Conservation (phyloP, 73 alveolate genomes). For the Symbiodinium pilosum region DNA sequence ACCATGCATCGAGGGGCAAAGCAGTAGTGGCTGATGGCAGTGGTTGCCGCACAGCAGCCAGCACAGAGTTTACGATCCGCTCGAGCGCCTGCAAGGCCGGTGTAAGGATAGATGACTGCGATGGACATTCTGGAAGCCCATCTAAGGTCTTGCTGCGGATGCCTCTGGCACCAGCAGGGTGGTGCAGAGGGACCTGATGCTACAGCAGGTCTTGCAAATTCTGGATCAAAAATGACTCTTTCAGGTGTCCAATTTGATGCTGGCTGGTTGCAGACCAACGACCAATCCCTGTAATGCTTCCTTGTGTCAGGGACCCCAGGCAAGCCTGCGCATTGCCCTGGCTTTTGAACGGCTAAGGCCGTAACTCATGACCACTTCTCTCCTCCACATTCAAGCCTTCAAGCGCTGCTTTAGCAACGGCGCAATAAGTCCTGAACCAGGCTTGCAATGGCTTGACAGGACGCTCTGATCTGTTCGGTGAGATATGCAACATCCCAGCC, state of each 20-base stretch:
- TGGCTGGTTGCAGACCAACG: no score
- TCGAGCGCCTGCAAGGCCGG: background rate
- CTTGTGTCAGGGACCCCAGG: no score
- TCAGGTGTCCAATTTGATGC: no score
- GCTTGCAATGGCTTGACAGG: no score
- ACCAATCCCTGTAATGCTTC: no score
- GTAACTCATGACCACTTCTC: background rate
- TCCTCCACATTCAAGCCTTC: background rate
- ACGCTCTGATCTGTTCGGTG: no score
- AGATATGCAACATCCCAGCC: background rate
- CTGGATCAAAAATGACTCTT: no score
- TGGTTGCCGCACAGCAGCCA: background rate
- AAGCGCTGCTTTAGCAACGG: slow-evolving; percentile 25
- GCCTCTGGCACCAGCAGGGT: slow-evolving; percentile 65
- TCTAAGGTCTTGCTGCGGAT: no score
- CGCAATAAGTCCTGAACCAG: slow-evolving; percentile 34
- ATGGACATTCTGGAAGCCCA: background rate
- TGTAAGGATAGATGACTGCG: no score
- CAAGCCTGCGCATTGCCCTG: background rate
- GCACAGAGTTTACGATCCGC: background rate
- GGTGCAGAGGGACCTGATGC: slow-evolving; percentile 9
- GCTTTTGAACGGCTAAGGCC: background rate
- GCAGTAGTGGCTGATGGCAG: background rate
- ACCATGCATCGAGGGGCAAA: no score
- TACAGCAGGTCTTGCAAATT: background rate